phyloP scores from a whole-genome alignment of 2,329 filamentous ascomycete species.

The Chrysoporthe cubensis region DNA sequence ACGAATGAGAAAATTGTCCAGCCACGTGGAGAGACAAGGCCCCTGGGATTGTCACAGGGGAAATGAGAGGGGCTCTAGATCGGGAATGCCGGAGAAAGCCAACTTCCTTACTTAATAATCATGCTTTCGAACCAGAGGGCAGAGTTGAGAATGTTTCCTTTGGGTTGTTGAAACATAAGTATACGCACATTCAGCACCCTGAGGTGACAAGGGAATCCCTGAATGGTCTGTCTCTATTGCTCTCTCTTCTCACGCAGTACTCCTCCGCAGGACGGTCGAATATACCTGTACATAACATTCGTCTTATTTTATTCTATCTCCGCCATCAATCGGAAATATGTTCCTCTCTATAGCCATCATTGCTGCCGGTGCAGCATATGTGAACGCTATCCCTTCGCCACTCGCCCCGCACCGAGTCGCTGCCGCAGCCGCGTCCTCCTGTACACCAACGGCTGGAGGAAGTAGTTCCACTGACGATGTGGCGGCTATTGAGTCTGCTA shows the following conservation, averaged over 20 bases:
- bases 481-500: slow-evolving; percentile 47
- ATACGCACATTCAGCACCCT: neutral
- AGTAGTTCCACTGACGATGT: slow-evolving; percentile 43
- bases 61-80: neutral
- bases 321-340: neutral
- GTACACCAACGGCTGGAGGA: slow-evolving; percentile 27
- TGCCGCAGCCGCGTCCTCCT: slow-evolving; percentile 18
- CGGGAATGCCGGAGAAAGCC: neutral
- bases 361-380: slow-evolving; percentile 7
- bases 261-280: neutral
- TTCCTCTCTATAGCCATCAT: neutral
- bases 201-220: neutral
- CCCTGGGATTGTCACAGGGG: neutral
- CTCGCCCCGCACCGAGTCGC: neutral
- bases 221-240: neutral
- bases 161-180: neutral
- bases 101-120: neutral
- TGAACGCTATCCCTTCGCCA: neutral
- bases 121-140: too few relatives aligned
- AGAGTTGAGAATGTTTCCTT: too few relatives aligned
- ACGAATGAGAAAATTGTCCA: neutral
- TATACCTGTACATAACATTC: neutral
- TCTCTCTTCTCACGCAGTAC: neutral
- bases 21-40: neutral
- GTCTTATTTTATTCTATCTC: neutral